phyloP scores from a whole-genome alignment of 768 basidiomycete species.

The Leccinum variicolor region DNA sequence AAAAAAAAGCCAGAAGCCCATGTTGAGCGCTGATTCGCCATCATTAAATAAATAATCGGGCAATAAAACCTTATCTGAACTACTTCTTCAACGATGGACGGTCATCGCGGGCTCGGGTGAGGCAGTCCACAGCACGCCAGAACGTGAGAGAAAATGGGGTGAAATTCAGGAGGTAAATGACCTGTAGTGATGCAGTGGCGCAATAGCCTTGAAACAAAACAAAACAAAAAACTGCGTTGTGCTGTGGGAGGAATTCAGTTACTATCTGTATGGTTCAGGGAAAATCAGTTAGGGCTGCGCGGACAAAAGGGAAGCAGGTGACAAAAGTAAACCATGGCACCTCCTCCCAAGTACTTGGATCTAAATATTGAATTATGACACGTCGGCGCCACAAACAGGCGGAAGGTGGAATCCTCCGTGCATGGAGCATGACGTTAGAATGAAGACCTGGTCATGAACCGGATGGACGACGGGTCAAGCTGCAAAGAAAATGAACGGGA shows the following conservation, averaged over 20 bases:
- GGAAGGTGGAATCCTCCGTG: conserved; percentile 2
- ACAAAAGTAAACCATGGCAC: conserved; percentile 1
- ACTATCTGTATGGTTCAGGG: not conserved
- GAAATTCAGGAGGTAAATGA: conserved; percentile 1
- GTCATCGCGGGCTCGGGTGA: conserved; percentile 16
- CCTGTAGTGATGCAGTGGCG: not conserved
- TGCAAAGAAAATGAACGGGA: not conserved
- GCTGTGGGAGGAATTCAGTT: conserved; percentile 11
- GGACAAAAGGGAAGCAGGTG: not conserved
- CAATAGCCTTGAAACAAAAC: not conserved
- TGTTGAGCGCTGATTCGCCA: conserved; percentile 16
- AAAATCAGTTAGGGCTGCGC: not conserved
- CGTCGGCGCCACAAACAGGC: conserved; percentile 1
- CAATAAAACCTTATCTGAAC: conserved; percentile 21
- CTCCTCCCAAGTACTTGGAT: not conserved
- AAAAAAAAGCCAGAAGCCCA: conserved; percentile 10
- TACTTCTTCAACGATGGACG: conserved; percentile 5
- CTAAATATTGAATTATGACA: conserved; percentile 4
- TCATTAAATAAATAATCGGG: conserved; percentile 16
- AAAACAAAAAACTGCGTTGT: not conserved
- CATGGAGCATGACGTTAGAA: conserved; percentile 8
- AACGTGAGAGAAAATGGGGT: conserved; percentile 20
- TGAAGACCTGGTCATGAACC: conserved; percentile 1
- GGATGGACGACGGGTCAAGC: conserved; percentile 1
- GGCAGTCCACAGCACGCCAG: conserved; percentile 10